phyloP scores from a whole-genome alignment of 2,329 filamentous ascomycete genomes.

The Aschersonia sp. region DNA sequence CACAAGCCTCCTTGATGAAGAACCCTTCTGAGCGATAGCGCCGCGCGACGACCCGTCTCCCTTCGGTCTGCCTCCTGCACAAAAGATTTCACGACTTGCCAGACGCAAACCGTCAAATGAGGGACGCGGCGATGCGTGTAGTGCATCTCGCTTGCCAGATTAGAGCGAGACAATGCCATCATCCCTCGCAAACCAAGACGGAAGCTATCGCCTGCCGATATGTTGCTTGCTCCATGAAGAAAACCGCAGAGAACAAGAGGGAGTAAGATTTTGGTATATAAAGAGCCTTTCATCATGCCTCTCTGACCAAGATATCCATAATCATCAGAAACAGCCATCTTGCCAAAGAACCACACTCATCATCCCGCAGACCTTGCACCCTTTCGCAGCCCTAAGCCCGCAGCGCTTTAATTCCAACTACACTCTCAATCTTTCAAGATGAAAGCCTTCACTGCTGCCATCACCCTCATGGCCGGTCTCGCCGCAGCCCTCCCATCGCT shows the following conservation, averaged over 20 bases:
- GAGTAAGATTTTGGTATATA: background rate
- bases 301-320: no score
- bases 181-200: background rate
- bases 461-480: constrained; percentile 1
- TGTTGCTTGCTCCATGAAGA: no score
- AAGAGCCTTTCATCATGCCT: background rate
- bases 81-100: no score
- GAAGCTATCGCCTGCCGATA: background rate
- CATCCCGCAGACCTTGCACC: background rate
- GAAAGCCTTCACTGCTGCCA: constrained; percentile 1
- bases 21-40: no score
- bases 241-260: background rate
- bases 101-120: no score
- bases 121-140: background rate
- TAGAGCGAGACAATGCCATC: background rate
- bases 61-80: no score
- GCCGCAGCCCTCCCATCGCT: constrained; percentile 1
- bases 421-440: constrained; percentile 1
- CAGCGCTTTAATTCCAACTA: no score
- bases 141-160: background rate
- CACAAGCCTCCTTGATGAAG: no score
- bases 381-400: background rate
- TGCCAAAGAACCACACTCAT: no score
- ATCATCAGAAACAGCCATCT: no score
- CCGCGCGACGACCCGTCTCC: no score